Conservation (phyloP, 768 basidiomycete species). For the Podaxis carcinomalis region DNA sequence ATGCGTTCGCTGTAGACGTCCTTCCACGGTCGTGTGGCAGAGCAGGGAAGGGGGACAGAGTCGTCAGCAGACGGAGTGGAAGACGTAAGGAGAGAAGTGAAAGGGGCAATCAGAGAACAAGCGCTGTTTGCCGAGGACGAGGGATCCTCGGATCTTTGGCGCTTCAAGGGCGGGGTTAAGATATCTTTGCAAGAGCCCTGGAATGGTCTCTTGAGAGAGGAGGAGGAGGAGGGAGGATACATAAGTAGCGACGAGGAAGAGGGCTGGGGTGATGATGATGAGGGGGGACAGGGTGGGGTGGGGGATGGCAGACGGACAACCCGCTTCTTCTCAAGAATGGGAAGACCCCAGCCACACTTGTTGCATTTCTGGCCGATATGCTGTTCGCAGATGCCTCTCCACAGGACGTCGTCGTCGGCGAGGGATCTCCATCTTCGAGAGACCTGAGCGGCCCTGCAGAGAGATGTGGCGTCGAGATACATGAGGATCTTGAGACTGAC, state of each 20-base stretch:
- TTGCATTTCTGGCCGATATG: slow-evolving; percentile 96
- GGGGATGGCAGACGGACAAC: slow-evolving; percentile 14
- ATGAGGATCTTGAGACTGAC: slow-evolving; percentile 82
- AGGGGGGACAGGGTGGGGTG: slow-evolving; percentile 26
- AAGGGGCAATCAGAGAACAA: slow-evolving; percentile 11
- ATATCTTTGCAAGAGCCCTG: slow-evolving; percentile 23
- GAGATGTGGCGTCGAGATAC: slow-evolving; percentile 87
- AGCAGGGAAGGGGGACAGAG: slow-evolving; percentile 25
- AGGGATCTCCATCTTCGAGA: slow-evolving; percentile 78
- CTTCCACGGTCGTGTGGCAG: slow-evolving; percentile 91
- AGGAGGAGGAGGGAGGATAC: slow-evolving; percentile 13
- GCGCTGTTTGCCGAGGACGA: slow-evolving; percentile 10
- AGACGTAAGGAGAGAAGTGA: slow-evolving; percentile 12
- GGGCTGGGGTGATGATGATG: slow-evolving; percentile 25
- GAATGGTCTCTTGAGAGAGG: slow-evolving; percentile 23
- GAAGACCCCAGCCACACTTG: slow-evolving; percentile 97
- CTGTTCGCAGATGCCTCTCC: slow-evolving; percentile 96
- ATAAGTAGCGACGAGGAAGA: slow-evolving; percentile 27
- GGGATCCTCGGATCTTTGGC: slow-evolving; percentile 37
- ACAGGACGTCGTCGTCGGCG: slow-evolving; percentile 93
- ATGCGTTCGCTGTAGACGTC: slow-evolving; percentile 98
- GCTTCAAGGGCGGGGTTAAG: slow-evolving; percentile 42
- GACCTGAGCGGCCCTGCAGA: slow-evolving; percentile 93
- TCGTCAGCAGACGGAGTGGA: slow-evolving; percentile 9
- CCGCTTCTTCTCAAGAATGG: slow-evolving; percentile 71